Conservation (phyloP, 495 filamentous ascomycete genomes). For the Hyaloscypha hepaticicola region DNA sequence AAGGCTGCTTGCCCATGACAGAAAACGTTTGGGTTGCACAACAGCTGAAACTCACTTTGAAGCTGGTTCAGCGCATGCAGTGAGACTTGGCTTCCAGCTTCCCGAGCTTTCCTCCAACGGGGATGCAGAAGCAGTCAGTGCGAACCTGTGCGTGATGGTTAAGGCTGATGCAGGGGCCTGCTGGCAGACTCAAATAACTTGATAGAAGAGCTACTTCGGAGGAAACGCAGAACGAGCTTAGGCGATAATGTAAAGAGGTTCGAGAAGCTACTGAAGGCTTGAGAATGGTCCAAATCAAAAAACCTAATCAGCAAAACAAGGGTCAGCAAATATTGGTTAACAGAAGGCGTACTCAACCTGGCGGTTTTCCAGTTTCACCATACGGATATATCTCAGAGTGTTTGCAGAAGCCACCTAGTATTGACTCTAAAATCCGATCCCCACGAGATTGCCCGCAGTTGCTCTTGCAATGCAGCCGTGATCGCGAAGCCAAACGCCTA, state of each 20-base stretch:
- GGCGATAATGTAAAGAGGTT: neutral
- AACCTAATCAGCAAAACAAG: neutral
- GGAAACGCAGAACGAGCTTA: no score
- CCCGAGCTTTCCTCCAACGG: no score
- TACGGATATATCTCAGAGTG: neutral
- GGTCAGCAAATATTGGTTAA: neutral
- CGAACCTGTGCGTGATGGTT: no score
- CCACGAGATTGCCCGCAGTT: neutral
- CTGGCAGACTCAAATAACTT: no score
- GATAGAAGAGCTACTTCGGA: no score
- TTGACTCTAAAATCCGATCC: conserved; percentile 18
- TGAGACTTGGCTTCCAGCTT: no score
- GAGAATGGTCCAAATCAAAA: neutral
- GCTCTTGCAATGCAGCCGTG: neutral
- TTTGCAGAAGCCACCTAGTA: neutral
- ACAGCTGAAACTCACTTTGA: no score
- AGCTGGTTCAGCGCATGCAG: no score
- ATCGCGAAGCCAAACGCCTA: conserved; percentile 29
- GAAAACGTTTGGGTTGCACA: no score
- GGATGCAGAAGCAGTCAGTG: no score
- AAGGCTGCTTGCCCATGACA: no score
- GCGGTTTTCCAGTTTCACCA: neutral
- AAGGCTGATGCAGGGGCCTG: no score
- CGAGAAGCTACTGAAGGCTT: neutral
- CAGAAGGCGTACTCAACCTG: neutral